Percentiles rank a stretch among this genome's conserved stretches.
These are phyloP conservation scores for Kregervanrija fluxuum DNA, from an alignment of 805 yeast genomes.

Conservation along the genomic window DNA sequence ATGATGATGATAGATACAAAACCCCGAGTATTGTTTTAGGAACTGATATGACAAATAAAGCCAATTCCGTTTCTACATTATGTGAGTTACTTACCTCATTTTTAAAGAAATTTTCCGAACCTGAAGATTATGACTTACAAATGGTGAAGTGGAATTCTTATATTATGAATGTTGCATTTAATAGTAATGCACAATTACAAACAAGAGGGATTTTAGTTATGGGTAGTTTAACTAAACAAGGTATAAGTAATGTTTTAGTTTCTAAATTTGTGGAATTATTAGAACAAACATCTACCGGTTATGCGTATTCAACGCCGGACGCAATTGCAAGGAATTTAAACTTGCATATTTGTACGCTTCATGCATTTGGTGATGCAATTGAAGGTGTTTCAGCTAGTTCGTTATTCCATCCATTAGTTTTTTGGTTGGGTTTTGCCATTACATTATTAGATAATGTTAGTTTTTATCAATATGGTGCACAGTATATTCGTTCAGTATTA, in stretches of 20 bases:
- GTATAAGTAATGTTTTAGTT: conserved; percentile 50
- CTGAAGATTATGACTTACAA: conserved; percentile 47
- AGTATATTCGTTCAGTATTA: conserved; percentile 31
- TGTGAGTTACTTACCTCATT: conserved; percentile 49
- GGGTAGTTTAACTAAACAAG: conserved; percentile 59
- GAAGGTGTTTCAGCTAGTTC: conserved; percentile 42
- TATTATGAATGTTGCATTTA: conserved; percentile 55
- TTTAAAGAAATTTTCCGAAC: conserved; percentile 40
- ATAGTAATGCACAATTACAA: conserved; percentile 50
- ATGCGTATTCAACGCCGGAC: background rate
- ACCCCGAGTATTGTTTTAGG: conserved; percentile 15
- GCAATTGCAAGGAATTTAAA: background rate
- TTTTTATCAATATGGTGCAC: conserved; percentile 25
- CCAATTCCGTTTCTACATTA: conserved; percentile 48
- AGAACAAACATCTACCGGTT: conserved; percentile 15
- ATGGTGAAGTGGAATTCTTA: conserved; percentile 58
- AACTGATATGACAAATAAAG: conserved; percentile 32
- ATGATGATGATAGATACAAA: conserved; percentile 25
- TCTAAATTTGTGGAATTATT: conserved; percentile 15
- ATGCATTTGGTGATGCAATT: conserved; percentile 41
- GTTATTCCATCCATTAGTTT: conserved; percentile 37
- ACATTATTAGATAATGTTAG: conserved; percentile 20
- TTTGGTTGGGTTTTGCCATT: conserved; percentile 37
- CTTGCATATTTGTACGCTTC: conserved; percentile 29
- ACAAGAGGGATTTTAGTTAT: conserved; percentile 61